Evolutionary conservation across 2,329 filamentous ascomycete genomes (phyloP).

Genomic region (Balansia obtecta): DNA sequence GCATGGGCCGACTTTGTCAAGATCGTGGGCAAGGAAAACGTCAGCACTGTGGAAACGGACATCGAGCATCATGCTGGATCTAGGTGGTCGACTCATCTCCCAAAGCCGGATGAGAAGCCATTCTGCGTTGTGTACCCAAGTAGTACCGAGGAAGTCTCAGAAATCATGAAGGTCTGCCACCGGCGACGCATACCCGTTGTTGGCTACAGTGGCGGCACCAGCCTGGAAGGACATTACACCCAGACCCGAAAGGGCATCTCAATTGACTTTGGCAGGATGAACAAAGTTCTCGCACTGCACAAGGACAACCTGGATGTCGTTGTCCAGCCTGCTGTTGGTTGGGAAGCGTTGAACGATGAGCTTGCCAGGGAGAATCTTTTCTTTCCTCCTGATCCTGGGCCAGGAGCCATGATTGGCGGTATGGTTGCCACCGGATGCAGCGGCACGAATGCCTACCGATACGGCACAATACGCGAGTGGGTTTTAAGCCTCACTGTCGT

Average conservation of each 20-base stretch:
- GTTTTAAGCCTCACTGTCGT: conserved; percentile 79
- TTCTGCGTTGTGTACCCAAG: conserved; percentile 66
- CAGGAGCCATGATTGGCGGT: conserved; percentile 84
- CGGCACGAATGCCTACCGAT: conserved; percentile 84
- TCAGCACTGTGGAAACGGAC: conserved; percentile 46
- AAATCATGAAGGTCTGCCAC: conserved; percentile 83
- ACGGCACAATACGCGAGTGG: conserved; percentile 93
- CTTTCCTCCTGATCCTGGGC: conserved; percentile 85
- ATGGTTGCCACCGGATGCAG: conserved; percentile 65
- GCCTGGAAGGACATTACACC: conserved; percentile 79
- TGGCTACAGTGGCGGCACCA: conserved; percentile 78
- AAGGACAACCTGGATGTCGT: conserved; percentile 66
- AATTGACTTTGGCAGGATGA: conserved; percentile 78
- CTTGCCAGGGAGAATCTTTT: conserved; percentile 65
- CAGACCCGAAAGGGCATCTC: conserved; percentile 74
- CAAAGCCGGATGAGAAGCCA: conserved; percentile 34
- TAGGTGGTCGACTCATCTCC: conserved; percentile 49
- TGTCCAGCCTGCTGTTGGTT: conserved; percentile 72
- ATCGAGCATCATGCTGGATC: conserved; percentile 45
- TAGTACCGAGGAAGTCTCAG: conserved; percentile 72
- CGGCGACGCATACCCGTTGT: conserved; percentile 70
- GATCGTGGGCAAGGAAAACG: conserved; percentile 51
- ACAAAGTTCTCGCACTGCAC: conserved; percentile 65
- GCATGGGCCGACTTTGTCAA: conserved; percentile 57
- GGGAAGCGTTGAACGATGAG: conserved; percentile 74